Evolutionary conservation across 2,329 filamentous ascomycete species (phyloP).

Genomic region (Sclerotinia spermophila): DNA sequence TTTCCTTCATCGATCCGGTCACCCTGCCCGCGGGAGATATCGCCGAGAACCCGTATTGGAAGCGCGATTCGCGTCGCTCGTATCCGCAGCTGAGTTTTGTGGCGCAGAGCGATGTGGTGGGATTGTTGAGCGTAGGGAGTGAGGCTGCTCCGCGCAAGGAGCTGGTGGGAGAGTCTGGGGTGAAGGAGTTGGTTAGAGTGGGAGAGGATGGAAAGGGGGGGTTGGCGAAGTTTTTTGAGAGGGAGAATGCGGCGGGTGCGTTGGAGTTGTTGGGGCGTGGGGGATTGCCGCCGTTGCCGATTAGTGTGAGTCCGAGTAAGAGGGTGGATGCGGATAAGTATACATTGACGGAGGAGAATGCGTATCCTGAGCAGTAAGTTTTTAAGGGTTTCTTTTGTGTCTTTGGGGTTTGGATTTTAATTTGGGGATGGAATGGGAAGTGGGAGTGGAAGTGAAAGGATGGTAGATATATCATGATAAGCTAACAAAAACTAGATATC

Average conservation of each 20-base stretch:
- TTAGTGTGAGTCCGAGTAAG: slow-evolving; percentile 49
- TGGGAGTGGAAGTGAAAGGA: not conserved
- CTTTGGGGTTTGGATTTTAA: not conserved
- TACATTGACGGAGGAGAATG: slow-evolving; percentile 58
- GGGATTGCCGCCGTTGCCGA: slow-evolving; percentile 83
- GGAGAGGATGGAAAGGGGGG: slow-evolving; percentile 72
- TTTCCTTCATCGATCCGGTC: slow-evolving; percentile 74
- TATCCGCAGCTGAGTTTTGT: slow-evolving; percentile 81
- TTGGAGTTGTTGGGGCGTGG: slow-evolving; percentile 64
- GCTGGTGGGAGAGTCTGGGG: slow-evolving; percentile 71
- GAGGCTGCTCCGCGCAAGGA: slow-evolving; percentile 77
- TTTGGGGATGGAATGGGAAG: not conserved
- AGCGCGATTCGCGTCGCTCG: slow-evolving; percentile 78
- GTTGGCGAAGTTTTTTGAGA: slow-evolving; percentile 67
- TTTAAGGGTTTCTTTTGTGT: not conserved
- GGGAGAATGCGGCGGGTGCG: slow-evolving; percentile 49
- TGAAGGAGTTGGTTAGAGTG: slow-evolving; percentile 68
- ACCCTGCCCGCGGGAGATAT: slow-evolving; percentile 82
- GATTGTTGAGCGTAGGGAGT: slow-evolving; percentile 80
- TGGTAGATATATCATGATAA: not conserved
- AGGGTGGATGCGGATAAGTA: slow-evolving; percentile 64
- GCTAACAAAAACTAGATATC: slow-evolving; percentile 19
- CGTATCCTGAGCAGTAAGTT: slow-evolving; percentile 68
- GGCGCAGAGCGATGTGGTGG: slow-evolving; percentile 79
- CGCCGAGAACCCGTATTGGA: slow-evolving; percentile 93